A percentile compares a stretch with the other conserved stretches of the same genome.
phyloP scores from a whole-genome alignment of 2,329 filamentous ascomycete species.

The Alternaria consortialis region DNA sequence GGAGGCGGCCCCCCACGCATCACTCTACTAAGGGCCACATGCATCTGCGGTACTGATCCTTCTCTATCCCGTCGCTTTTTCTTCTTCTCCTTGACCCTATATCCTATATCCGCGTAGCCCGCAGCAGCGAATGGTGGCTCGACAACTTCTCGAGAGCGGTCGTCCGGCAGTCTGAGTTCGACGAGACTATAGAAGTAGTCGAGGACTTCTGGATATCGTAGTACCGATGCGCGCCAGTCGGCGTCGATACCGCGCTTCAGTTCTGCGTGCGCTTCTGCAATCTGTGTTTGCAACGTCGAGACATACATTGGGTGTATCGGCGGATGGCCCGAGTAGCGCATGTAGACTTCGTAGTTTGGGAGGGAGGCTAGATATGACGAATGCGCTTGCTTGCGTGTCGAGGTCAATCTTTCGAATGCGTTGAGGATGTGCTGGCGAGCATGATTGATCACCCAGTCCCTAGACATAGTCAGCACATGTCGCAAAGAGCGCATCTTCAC shows the following conservation, averaged over 20 bases:
- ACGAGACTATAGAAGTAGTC: constrained; percentile 82
- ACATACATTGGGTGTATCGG: constrained; percentile 54
- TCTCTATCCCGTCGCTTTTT: constrained; percentile 46
- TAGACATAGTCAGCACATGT: constrained; percentile 36
- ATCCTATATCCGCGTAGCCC: constrained; percentile 50
- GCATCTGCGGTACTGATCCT: constrained; percentile 33
- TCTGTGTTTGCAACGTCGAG: constrained; percentile 59
- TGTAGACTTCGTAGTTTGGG: constrained; percentile 58
- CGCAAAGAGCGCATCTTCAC: not conserved
- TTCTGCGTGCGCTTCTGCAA: constrained; percentile 69
- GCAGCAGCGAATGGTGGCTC: constrained; percentile 52
- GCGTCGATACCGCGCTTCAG: constrained; percentile 79
- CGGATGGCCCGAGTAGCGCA: constrained; percentile 56
- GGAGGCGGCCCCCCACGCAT: constrained; percentile 42
- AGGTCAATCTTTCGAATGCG: constrained; percentile 54
- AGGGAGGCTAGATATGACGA: constrained; percentile 55
- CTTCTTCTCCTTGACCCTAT: constrained; percentile 43
- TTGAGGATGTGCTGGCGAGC: constrained; percentile 56
- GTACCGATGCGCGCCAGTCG: constrained; percentile 78
- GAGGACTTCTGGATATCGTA: constrained; percentile 80
- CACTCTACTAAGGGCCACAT: constrained; percentile 30
- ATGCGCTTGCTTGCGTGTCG: constrained; percentile 53
- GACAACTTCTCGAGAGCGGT: constrained; percentile 54
- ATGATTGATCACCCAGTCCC: constrained; percentile 58
- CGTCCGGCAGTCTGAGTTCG: constrained; percentile 69